These are phyloP conservation scores for Cryptomeria japonica DNA, from an alignment of 75 land plant genomes.

Conservation along the genomic window DNA sequence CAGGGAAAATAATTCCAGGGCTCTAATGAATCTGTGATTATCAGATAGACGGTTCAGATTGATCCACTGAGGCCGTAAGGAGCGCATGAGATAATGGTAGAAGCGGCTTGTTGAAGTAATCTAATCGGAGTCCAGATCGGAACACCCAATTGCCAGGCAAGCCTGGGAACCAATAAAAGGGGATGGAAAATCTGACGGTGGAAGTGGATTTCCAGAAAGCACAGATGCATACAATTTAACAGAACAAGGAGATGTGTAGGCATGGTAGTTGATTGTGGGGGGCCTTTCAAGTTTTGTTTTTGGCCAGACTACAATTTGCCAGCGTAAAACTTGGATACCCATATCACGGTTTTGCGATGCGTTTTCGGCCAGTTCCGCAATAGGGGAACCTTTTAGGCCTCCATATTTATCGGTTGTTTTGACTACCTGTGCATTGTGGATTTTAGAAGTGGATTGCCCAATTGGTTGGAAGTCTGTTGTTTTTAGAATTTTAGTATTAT, in stretches of 20 bases:
- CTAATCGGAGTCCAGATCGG: not conserved
- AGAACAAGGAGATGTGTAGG: not conserved
- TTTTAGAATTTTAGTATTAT: not conserved
- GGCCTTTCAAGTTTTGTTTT: not conserved
- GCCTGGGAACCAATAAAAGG: not conserved
- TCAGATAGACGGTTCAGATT: not conserved
- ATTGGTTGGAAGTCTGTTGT: not conserved
- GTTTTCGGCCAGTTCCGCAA: not conserved
- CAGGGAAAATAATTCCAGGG: not conserved
- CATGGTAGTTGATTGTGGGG: not conserved
- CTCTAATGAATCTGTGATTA: not conserved
- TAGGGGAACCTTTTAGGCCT: not conserved
- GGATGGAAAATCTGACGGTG: not conserved
- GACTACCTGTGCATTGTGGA: not conserved
- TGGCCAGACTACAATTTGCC: not conserved
- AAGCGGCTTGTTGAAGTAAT: not conserved
- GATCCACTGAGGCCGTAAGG: not conserved
- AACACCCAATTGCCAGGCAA: not conserved
- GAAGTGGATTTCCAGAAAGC: not conserved
- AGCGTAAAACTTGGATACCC: not conserved
- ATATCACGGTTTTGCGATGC: not conserved
- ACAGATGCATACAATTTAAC: not conserved
- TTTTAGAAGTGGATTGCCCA: not conserved
- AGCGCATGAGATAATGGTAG: not conserved
- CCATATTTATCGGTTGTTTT: not conserved